Conservation (phyloP, 306 rosid species). For the Urtica urens region DNA sequence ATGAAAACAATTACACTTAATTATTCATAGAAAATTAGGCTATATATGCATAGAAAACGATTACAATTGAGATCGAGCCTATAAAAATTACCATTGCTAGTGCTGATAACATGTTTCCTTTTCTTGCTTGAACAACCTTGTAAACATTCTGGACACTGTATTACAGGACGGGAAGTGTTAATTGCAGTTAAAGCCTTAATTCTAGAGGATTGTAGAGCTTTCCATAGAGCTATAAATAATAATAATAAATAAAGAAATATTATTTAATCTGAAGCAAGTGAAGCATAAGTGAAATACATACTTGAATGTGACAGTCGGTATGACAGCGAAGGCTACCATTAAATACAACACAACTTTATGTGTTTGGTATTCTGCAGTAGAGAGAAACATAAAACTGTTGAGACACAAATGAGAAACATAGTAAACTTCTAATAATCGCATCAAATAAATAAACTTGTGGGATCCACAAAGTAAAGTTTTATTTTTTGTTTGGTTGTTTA, state of each 20-base stretch:
- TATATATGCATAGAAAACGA: background rate
- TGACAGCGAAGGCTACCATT: conserved; percentile 65
- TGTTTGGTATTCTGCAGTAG: conserved; percentile 42
- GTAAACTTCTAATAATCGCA: background rate
- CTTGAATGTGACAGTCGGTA: conserved; percentile 72
- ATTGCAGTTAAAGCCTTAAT: background rate
- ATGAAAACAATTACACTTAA: conserved; percentile 8
- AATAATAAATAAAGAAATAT: too few species aligned
- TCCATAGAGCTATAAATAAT: too few species aligned
- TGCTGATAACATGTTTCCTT: conserved; percentile 64
- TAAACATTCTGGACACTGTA: conserved; percentile 65
- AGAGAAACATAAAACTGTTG: background rate
- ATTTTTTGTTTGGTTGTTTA: background rate
- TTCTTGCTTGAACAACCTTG: conserved; percentile 76
- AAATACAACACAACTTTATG: conserved; percentile 32
- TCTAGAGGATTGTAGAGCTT: background rate
- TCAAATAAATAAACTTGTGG: background rate
- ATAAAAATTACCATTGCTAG: conserved; percentile 64
- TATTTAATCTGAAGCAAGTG: too few species aligned
- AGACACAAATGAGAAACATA: background rate
- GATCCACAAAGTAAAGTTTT: background rate
- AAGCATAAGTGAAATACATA: conserved; percentile 34
- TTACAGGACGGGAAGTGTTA: conserved; percentile 15
- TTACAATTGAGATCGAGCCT: background rate
- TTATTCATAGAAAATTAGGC: conserved; percentile 12